Base-by-base conservation (phyloP, 345 rosid species). In the Sisymbrium altissimum region DNA sequence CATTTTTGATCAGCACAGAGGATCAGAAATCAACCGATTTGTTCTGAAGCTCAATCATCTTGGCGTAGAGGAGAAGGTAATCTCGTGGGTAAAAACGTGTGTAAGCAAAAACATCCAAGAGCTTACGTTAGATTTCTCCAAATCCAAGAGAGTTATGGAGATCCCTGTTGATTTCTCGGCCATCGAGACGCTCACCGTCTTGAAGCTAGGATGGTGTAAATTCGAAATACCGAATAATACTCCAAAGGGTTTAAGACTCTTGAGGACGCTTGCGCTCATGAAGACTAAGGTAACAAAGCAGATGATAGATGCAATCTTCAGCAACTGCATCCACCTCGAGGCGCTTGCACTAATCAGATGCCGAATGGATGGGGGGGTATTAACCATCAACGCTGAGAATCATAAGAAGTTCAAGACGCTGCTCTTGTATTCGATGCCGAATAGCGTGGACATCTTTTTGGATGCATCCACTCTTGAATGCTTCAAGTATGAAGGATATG, bases 401-500 rank as follows among this genome's bases (percentile, higher is more conserved):
- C 67, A 74, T 4, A 40, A 74, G 54, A 27, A 49, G 1, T 74
- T 75, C 41, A 67, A 67, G 29, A 10, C 53, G 0, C 9, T 67
- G 7, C 38, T 19, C 2, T 7, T 74, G 13, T 48, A 13, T 18
- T 67, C 39, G 14, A 36, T 29, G 61, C 27, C 36, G 1, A 19
- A 29, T 0, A 9, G 43, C 29, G 4, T 15, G 11, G 1, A n/a
- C 0, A 30, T 67, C 23, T 0, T 19, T 36, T 2, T 60, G 8
- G 27, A 49, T 11, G 68, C 73, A 60, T 69, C 68, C 0, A 68
- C 68, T 19, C 45, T 75, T 1, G 55, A 68, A 50, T n/a, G 8
- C 29, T 75, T 0, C 56, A 60, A 39, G 5, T 75, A 40, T 60
- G 56, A 68, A 12, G 79, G 79, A 60, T 50, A 10, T 23, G 39